phyloP scores from a whole-genome alignment of 148 eudicot genomes.

The Vaccinium corymbosum region DNA sequence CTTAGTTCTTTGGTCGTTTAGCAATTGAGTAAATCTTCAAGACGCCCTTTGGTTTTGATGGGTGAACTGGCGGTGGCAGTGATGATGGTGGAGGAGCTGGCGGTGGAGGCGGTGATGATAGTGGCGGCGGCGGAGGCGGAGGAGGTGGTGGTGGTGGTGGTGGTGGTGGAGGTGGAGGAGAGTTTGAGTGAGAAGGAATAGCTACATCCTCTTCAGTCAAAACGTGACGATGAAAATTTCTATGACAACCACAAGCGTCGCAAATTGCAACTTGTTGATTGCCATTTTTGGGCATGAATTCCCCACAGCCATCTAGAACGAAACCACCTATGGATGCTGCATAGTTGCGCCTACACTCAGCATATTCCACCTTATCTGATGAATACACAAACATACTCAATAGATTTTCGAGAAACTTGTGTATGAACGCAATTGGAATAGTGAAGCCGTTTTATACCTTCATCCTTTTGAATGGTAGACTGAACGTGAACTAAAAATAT shows the following conservation, averaged over 20 bases:
- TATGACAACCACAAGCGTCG: conserved; percentile 3
- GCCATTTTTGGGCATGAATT: neutral
- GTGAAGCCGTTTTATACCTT: neutral
- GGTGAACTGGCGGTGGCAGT: neutral
- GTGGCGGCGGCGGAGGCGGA: neutral
- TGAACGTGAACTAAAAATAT: too few relatives aligned
- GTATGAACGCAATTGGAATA: neutral
- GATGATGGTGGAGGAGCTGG: too few relatives aligned
- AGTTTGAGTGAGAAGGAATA: neutral
- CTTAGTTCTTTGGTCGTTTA: neutral
- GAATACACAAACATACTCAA: neutral
- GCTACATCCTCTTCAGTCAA: neutral
- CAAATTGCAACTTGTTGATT: neutral
- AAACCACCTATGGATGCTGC: neutral
- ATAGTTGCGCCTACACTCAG: neutral
- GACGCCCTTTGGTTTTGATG: neutral
- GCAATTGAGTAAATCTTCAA: neutral
- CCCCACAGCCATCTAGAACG: neutral
- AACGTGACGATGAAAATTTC: neutral
- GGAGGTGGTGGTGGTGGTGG: neutral
- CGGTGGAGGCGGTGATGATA: too few relatives aligned
- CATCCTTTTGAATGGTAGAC: neutral
- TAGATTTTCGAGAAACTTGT: neutral
- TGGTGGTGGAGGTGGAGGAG: neutral
- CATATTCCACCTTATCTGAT: neutral